These are phyloP conservation scores for Infundibulicybe gibba DNA, from an alignment of 768 basidiomycete genomes.

Conservation along the genomic window DNA sequence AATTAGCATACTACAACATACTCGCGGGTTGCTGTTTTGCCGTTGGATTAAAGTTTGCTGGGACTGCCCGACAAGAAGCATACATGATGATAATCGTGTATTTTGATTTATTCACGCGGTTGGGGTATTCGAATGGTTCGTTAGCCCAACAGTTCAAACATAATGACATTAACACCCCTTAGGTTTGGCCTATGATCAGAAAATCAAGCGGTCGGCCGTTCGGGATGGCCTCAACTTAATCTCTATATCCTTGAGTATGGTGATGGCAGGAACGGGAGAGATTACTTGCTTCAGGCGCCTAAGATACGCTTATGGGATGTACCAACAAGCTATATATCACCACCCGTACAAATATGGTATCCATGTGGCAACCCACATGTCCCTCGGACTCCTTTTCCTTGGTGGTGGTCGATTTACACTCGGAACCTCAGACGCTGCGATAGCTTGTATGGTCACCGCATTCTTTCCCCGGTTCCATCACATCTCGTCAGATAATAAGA, in stretches of 20 bases:
- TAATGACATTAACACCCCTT: conserved; percentile 7
- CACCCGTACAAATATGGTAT: conserved; percentile 80
- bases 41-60: conserved; percentile 89
- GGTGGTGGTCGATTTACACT: conserved; percentile 91
- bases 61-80: conserved; percentile 88
- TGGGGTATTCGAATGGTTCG: conserved; percentile 68
- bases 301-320: conserved; percentile 87
- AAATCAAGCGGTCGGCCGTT: conserved; percentile 83
- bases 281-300: conserved; percentile 84
- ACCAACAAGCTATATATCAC: conserved; percentile 57
- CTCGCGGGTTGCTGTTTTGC: conserved; percentile 90
- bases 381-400: conserved; percentile 88
- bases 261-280: conserved; percentile 98
- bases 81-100: conserved; percentile 78
- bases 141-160: conserved; percentile 5
- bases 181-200: conserved; percentile 83
- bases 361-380: conserved; percentile 87
- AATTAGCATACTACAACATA: conserved; percentile 90
- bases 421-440: conserved; percentile 87
- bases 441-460: conserved; percentile 84
- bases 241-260: conserved; percentile 81
- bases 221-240: conserved; percentile 88
- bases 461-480: conserved; percentile 90
- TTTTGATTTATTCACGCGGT: conserved; percentile 74
- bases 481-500: conserved; percentile 80